These are phyloP conservation scores for Colletotrichum caudatum DNA, from an alignment of 2,329 filamentous ascomycete genomes.

Conservation along the genomic window DNA sequence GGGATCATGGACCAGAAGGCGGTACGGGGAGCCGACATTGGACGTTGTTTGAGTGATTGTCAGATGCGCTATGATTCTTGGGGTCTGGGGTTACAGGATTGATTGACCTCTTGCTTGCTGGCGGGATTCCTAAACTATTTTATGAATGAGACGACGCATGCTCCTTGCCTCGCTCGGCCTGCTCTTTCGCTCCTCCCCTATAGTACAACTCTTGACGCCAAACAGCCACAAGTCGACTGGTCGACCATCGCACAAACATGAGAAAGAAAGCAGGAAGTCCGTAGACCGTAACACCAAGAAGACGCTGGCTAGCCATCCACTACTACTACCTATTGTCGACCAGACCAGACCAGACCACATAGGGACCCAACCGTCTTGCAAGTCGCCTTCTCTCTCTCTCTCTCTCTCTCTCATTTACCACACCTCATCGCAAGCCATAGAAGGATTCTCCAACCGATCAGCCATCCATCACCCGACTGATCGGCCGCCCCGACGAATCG, in stretches of 20 bases:
- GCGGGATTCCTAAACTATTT: background rate
- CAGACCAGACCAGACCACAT: constrained; percentile 10
- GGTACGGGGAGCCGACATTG: constrained; percentile 12
- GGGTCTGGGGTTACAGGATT: background rate
- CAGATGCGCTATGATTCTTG: constrained; percentile 7
- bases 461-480: constrained; percentile 8
- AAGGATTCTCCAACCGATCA: constrained; percentile 8
- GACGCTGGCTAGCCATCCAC: background rate
- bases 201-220: background rate
- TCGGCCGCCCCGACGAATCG: constrained; percentile 11
- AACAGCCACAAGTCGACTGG: background rate
- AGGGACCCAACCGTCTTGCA: constrained; percentile 2
- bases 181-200: background rate
- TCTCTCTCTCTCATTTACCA: background rate
- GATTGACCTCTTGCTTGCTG: constrained; percentile 7
- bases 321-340: background rate
- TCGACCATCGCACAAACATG: constrained; percentile 31
- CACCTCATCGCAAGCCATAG: constrained; percentile 3
- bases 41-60: constrained; percentile 3
- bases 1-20: constrained; percentile 5
- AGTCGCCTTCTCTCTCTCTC: background rate
- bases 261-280: constrained; percentile 26
- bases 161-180: background rate
- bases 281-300: constrained; percentile 29
- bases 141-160: constrained; percentile 4